Conservation (phyloP, 2,329 filamentous ascomycete genomes). For the Cordyceps cateniannulata region DNA sequence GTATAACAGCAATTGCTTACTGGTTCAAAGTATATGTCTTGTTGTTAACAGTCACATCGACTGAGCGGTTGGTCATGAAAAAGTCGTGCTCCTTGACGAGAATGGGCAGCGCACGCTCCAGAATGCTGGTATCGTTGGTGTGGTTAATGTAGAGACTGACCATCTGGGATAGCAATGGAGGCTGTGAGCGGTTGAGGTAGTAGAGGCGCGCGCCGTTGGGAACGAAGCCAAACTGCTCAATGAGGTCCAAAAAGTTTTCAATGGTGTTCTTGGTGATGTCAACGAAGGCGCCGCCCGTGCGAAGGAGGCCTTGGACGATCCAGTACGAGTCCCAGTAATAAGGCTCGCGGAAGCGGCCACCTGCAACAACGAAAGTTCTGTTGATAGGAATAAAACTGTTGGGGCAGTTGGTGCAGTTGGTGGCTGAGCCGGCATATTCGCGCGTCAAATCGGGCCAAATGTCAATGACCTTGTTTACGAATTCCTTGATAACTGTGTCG, state of each 20-base stretch:
- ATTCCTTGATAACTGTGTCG: conserved; percentile 53
- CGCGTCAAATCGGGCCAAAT: conserved; percentile 65
- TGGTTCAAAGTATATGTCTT: conserved; percentile 50
- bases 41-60: conserved; percentile 40
- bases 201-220: conserved; percentile 63
- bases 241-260: conserved; percentile 62
- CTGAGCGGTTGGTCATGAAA: conserved; percentile 54
- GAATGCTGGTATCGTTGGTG: conserved; percentile 55
- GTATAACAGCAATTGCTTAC: conserved; percentile 28
- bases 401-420: conserved; percentile 52
- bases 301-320: conserved; percentile 59
- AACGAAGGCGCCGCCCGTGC: conserved; percentile 57
- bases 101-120: conserved; percentile 55
- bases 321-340: conserved; percentile 70
- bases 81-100: conserved; percentile 59
- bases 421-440: conserved; percentile 43
- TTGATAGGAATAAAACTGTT: conserved; percentile 61
- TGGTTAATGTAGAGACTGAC: conserved; percentile 57
- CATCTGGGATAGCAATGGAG: conserved; percentile 61
- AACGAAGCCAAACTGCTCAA: conserved; percentile 58
- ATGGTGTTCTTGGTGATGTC: conserved; percentile 60
- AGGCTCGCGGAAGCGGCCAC: conserved; percentile 63
- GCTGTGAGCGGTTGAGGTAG: conserved; percentile 63
- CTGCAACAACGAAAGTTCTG: conserved; percentile 63
- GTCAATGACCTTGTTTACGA: conserved; percentile 56